These are phyloP conservation scores for Acacia melanoxylon DNA, from an alignment of 306 rosid species.

Conservation along the genomic window DNA sequence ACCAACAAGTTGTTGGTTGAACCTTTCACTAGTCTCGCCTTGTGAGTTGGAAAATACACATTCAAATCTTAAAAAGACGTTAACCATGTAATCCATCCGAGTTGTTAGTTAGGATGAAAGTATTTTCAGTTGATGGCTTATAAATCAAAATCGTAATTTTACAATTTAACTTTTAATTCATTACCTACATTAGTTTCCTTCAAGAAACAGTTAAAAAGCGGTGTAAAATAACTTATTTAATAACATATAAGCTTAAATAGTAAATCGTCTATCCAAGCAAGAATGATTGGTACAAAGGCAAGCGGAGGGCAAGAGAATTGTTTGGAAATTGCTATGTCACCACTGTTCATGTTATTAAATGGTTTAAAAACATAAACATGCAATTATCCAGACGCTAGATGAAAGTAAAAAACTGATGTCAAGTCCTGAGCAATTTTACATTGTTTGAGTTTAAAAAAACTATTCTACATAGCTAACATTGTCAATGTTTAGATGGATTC, in stretches of 20 bases:
- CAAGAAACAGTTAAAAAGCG: neutral
- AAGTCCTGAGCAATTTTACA: neutral
- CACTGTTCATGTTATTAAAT: neutral
- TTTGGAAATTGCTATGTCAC: neutral
- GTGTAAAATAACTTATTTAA: no score
- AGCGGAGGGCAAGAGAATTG: neutral
- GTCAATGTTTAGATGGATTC: constrained; percentile 5
- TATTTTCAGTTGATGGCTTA: neutral
- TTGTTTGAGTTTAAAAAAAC: neutral
- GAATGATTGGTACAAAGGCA: neutral
- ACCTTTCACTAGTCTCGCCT: no score
- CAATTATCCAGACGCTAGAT: neutral
- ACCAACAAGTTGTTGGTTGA: no score
- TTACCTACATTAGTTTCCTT: neutral
- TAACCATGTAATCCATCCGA: neutral
- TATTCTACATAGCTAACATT: neutral
- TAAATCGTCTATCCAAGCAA: neutral
- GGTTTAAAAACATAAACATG: neutral
- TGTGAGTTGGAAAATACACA: accelerated
- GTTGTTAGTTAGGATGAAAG: neutral
- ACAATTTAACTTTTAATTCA: no score
- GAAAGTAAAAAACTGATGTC: neutral
- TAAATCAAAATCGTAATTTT: neutral
- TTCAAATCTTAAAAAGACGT: no score
- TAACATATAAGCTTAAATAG: no score